Conservation (phyloP, 306 rosid genomes). For the Abrus pulchellus region DNA sequence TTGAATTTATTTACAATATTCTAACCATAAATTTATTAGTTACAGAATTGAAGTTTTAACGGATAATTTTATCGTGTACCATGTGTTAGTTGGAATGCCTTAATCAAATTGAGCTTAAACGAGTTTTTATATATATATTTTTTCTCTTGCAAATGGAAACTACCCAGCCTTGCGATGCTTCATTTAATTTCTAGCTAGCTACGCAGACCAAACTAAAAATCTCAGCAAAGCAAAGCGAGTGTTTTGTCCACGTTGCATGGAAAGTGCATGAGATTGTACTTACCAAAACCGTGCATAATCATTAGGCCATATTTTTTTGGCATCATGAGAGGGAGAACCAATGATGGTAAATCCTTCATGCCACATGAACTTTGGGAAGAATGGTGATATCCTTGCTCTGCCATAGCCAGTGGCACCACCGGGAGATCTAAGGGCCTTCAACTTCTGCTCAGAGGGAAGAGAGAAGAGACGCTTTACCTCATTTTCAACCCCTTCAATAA, state of each 20-base stretch:
- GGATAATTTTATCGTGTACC: neutral
- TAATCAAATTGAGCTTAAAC: neutral
- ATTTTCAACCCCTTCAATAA: constrained; percentile 51
- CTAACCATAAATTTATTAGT: neutral
- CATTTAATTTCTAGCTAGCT: no score
- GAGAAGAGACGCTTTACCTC: constrained; percentile 55
- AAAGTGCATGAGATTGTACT: constrained; percentile 50
- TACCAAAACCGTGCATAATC: constrained; percentile 66
- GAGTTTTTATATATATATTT: neutral
- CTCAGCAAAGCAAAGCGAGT: neutral
- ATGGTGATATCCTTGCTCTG: constrained; percentile 61
- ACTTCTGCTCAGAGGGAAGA: constrained; percentile 59
- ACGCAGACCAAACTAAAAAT: no score
- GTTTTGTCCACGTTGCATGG: constrained; percentile 56
- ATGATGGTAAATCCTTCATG: constrained; percentile 81
- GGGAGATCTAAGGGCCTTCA: constrained; percentile 66
- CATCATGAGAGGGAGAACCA: constrained; percentile 67
- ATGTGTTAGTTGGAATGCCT: constrained; percentile 23
- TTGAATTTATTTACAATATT: neutral
- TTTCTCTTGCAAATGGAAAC: neutral
- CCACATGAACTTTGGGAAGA: constrained; percentile 77
- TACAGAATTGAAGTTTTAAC: neutral
- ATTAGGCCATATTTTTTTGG: constrained; percentile 68
- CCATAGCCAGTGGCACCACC: constrained; percentile 68
- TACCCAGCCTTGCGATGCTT: neutral